Percentiles rank a stretch among this genome's conserved stretches.
Evolutionary conservation across 1,284 basidiomycete genomes (phyloP).

Genomic region (Tremellales sp.): DNA sequence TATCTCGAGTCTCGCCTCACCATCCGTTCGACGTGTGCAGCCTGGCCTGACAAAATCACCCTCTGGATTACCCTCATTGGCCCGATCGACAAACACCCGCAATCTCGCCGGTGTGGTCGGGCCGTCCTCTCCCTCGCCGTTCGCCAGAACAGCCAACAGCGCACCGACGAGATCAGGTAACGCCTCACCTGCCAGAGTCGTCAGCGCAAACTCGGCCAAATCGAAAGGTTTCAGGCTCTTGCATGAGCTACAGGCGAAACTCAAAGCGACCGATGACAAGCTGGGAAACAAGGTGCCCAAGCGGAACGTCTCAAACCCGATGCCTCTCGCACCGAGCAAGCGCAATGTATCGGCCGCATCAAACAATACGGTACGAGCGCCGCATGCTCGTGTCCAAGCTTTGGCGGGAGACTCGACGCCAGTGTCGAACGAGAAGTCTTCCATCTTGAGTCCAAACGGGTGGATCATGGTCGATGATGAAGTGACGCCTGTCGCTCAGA

Average conservation of each 20-base stretch:
- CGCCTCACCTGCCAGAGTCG: slow-evolving; percentile 11
- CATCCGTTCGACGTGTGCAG: slow-evolving; percentile 14
- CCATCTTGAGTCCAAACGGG: slow-evolving; percentile 26
- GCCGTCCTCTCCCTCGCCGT: slow-evolving; percentile 12
- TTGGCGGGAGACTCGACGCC: not conserved
- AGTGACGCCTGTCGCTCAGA: slow-evolving; percentile 15
- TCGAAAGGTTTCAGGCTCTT: slow-evolving; percentile 36
- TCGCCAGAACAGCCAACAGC: not conserved
- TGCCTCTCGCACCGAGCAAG: slow-evolving; percentile 33
- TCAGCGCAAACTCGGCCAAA: slow-evolving; percentile 22
- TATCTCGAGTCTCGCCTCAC: slow-evolving; percentile 39
- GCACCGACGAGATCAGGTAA: slow-evolving; percentile 3
- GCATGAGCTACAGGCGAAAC: slow-evolving; percentile 36
- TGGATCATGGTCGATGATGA: slow-evolving; percentile 44
- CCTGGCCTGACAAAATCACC: slow-evolving; percentile 19
- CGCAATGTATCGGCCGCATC: slow-evolving; percentile 4
- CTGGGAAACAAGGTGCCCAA: slow-evolving; percentile 32
- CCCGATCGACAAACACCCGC: slow-evolving; percentile 35
- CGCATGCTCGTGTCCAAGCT: slow-evolving; percentile 16
- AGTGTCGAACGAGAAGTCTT: slow-evolving; percentile 2
- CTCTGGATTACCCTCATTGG: slow-evolving; percentile 27
- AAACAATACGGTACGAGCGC: slow-evolving; percentile 1
- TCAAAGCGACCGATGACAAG: slow-evolving; percentile 42
- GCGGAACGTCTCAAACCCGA: slow-evolving; percentile 49
- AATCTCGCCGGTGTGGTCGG: slow-evolving; percentile 26